phyloP scores from a whole-genome alignment of 129 eudicot species.

The Saposhnikovia divaricata region DNA sequence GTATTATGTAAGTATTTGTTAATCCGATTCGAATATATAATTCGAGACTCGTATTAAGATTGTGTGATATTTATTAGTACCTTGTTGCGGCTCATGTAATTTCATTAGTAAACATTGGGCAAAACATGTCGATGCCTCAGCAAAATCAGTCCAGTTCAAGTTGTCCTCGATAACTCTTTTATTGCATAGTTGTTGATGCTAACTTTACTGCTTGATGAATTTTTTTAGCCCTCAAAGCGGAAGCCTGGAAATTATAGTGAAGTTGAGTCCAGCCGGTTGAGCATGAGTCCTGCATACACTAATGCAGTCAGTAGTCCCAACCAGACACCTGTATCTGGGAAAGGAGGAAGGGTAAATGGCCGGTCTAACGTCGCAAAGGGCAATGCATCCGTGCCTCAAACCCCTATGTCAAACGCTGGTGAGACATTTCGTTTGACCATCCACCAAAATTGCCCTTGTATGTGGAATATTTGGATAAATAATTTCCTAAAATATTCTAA shows the following conservation, averaged over 20 bases:
- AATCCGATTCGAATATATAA: neutral
- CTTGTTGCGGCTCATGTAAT: neutral
- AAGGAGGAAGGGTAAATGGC: slow-evolving; percentile 48
- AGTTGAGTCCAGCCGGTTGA: slow-evolving; percentile 51
- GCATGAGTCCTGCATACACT: slow-evolving; percentile 32
- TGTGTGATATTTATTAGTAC: neutral
- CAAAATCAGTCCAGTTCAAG: neutral
- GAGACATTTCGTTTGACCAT: slow-evolving; percentile 22
- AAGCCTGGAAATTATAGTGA: slow-evolving; percentile 48
- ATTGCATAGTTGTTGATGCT: slow-evolving; percentile 10
- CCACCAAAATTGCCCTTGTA: neutral
- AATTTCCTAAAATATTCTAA: slow-evolving; percentile 6
- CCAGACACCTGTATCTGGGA: slow-evolving; percentile 71
- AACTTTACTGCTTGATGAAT: slow-evolving; percentile 9
- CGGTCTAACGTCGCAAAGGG: slow-evolving; percentile 55
- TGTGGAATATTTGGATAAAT: neutral
- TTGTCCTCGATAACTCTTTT: neutral
- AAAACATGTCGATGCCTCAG: neutral
- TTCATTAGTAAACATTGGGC: neutral
- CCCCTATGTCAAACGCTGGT: slow-evolving; percentile 77
- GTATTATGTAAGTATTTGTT: neutral
- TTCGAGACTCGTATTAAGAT: neutral
- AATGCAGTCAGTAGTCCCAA: slow-evolving; percentile 53
- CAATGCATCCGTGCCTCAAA: slow-evolving; percentile 58
- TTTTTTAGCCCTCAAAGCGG: slow-evolving; percentile 64